Conservation (phyloP, 2,329 filamentous ascomycete species). For the Diaporthe ampelina region DNA sequence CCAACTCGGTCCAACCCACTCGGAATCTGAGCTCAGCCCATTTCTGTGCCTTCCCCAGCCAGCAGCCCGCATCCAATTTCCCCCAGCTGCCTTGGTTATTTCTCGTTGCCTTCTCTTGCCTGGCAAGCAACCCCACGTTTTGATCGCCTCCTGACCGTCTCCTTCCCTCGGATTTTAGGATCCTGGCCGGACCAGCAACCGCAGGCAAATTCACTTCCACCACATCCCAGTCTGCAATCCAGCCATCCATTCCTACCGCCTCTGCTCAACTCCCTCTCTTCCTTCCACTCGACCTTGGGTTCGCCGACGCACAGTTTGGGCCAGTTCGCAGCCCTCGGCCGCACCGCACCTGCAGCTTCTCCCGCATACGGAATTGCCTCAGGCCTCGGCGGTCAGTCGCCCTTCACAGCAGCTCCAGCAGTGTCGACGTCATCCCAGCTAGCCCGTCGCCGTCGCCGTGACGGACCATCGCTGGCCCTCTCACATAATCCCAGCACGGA, state of each 20-base stretch:
- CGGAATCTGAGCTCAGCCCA: not conserved
- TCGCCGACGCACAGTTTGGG: conserved; percentile 6
- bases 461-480: conserved; percentile 16
- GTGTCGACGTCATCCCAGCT: conserved; percentile 33
- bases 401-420: conserved; percentile 24
- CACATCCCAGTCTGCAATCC: conserved; percentile 5
- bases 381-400: not conserved
- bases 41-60: not conserved
- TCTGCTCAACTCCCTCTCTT: conserved; percentile 15
- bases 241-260: conserved; percentile 20
- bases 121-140: not conserved
- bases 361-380: not conserved
- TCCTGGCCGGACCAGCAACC: conserved; percentile 27
- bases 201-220: not conserved
- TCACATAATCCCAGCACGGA: conserved; percentile 27
- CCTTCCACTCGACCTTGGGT: conserved; percentile 15
- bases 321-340: not conserved
- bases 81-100: conserved; percentile 13
- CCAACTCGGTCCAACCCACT: not conserved
- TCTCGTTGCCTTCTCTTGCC: conserved; percentile 17
- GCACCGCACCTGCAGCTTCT: not conserved
- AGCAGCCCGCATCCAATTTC: not conserved
- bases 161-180: conserved; percentile 27
- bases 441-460: conserved; percentile 24
- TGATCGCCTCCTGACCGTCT: conserved; percentile 28